Base-by-base conservation (phyloP, 2,329 filamentous ascomycete species). In the Hortaea sp. region DNA sequence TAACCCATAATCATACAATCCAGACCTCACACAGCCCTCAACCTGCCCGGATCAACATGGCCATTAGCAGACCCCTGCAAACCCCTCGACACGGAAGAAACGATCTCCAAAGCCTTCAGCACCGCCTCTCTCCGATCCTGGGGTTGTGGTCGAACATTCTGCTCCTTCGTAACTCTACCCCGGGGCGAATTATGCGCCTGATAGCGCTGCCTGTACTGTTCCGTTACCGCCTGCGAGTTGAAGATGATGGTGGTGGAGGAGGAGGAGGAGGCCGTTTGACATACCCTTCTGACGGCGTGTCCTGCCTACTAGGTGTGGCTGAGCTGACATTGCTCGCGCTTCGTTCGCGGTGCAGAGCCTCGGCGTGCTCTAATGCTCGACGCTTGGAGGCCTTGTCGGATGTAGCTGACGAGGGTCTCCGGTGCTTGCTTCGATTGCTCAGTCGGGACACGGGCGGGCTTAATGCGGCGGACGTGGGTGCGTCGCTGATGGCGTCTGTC, bases 361-460 rank as follows among this genome's bases (percentile, higher is more conserved):
- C 62, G 3, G 63, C 63, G 43, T 56, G 52, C 43, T 65, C 61
- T 3, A 63, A 50, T 6, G 53, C 50, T 12, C 54, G 49, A 1
- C 63, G 55, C 46, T 65, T 65, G 38, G 52, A 56, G 12, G 62
- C 60, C 52, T 65, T 65, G 28, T 63, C 58, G 41, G 38, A 43
- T 9, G 32, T 35, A 2, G 32, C 32, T 9, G 32, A 35, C 7
- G 9, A 35, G 32, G 32, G 32, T n/a, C 32, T 9, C 9, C 32
- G 32, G 32, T 35, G 38, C 40, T 53, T 41, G 44, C 55, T 57
- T 20, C 55, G 50, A 35, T 54, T 59, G 48, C 53, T 60, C n/a
- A 57, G 46, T 7, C 59, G 57, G 5, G 58, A 60, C 27, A 53
- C 42, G 2, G 59, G 57, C 5, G 54, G 52, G 6, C 46, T 47